Evolutionary conservation across 2,329 filamentous ascomycete species (phyloP), one percentile per base, ranked within the genome.

Genomic region (Epichloe uncinata): DNA sequence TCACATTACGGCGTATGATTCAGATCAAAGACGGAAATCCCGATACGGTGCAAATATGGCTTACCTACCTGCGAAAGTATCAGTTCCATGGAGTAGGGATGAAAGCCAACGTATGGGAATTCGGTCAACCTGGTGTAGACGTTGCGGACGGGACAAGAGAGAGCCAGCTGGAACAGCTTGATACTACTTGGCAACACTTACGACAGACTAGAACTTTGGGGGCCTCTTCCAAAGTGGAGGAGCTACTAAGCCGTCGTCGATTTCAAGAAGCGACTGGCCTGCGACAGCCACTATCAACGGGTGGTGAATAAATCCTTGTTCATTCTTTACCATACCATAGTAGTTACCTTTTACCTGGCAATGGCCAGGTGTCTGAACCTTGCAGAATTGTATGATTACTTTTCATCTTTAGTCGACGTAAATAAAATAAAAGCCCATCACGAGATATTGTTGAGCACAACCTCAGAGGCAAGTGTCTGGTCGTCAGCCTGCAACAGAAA

Each of bases 91-190:
- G 93, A n/a, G 84, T 97, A 40, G 93, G 93, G 60, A 94, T 98
- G 89, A 98, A 98, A 76, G 93, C 93, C 48, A 96, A 98, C 65
- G 78, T 97, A 46, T 98, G 86, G 82, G 87, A 95, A 63, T 90
- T 87, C 67, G 81, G 85, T 60, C 77, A 78, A 51, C 64, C 90
- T 52, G 83, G 85, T n/a, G 54, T 55, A 4, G 59, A 59, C 13
- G 56, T 59, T 50, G 42, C 54, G 42, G 59, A 60, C 56, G 60
- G 59, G 7, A 50, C 59, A 16, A 53, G 52, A 15, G 55, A 63
- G 37, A 53, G 54, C 5, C 47, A 56, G 16, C 44, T 54, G 44
- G 53, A 64, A 13, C 63, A 68, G n/a, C 58, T 77, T 36, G 69
- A 74, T 38, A 60, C 67, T 5, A 73, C 75, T 58, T 82, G 79